phyloP scores from a whole-genome alignment of 208 protist species.

The Trypanosoma caninum region DNA sequence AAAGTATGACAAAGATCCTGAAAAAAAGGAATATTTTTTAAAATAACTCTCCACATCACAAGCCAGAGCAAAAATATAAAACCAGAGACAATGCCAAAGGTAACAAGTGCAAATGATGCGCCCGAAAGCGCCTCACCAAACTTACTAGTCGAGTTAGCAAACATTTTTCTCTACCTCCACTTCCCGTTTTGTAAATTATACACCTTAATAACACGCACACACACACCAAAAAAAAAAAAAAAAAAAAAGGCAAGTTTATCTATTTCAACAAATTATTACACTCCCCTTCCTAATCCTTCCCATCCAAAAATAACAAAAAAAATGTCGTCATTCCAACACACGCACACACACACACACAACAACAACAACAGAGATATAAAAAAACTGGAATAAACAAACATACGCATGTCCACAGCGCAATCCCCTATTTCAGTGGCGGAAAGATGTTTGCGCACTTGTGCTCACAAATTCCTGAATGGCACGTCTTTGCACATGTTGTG shows the following conservation, averaged over 20 bases:
- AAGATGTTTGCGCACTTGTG: conserved; percentile 49
- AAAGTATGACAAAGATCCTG: conserved; percentile 14
- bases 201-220: not conserved
- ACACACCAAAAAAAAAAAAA: conserved; percentile 6
- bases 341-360: not conserved
- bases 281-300: not conserved
- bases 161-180: not conserved
- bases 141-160: not conserved
- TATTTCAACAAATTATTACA: no score
- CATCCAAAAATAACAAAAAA: conserved; percentile 1
- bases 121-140: conserved; percentile 3
- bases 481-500: conserved; percentile 55
- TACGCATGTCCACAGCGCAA: no score
- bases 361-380: not conserved
- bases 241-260: not conserved
- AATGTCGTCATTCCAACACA: not conserved
- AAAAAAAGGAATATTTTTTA: conserved; percentile 17
- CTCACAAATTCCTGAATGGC: conserved; percentile 71
- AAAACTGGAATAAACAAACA: conserved; percentile 2
- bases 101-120: conserved; percentile 7
- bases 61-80: conserved; percentile 17
- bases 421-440: conserved; percentile 19
- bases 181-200: not conserved
- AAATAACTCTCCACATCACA: conserved; percentile 16
- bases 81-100: conserved; percentile 3